phyloP scores from a whole-genome alignment of 2,329 filamentous ascomycete genomes.

The Aspergillus unguis region DNA sequence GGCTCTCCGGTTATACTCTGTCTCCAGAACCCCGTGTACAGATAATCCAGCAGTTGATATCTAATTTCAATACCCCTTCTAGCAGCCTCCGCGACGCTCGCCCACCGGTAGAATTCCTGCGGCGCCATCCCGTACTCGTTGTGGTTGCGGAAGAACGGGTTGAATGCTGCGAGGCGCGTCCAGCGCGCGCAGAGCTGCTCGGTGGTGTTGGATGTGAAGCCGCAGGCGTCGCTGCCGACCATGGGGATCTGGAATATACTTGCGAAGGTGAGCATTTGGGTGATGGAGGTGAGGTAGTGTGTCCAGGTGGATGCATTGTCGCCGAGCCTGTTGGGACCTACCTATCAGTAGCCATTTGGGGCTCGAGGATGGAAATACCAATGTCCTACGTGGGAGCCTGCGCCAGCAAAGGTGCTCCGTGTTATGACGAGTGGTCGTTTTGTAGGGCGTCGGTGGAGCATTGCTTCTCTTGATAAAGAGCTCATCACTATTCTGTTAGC shows the following conservation, averaged over 20 bases:
- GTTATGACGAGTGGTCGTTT: conserved; percentile 70
- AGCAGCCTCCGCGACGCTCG: conserved; percentile 60
- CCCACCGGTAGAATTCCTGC: conserved; percentile 74
- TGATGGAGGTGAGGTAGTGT: conserved; percentile 58
- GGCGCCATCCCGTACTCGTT: conserved; percentile 52
- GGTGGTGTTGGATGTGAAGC: conserved; percentile 65
- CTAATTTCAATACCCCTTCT: conserved; percentile 66
- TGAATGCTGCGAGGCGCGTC: conserved; percentile 69
- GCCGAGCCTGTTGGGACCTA: conserved; percentile 45
- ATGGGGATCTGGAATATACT: conserved; percentile 67
- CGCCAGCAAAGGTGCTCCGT: conserved; percentile 71
- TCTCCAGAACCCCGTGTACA: conserved; percentile 67
- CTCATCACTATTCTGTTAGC: conserved; percentile 60
- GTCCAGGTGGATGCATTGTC: conserved; percentile 60
- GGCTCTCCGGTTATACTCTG: conserved; percentile 62
- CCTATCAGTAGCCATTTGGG: too few relatives aligned
- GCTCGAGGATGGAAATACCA: conserved; percentile 34
- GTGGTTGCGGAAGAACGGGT: conserved; percentile 74
- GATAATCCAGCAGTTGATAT: conserved; percentile 73
- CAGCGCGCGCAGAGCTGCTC: conserved; percentile 70
- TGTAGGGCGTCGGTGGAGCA: conserved; percentile 62
- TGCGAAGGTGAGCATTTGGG: conserved; percentile 59
- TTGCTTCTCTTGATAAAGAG: conserved; percentile 59
- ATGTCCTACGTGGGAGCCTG: conserved; percentile 58
- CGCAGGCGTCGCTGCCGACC: conserved; percentile 71